These are phyloP conservation scores for Neospermospora avenae DNA, from an alignment of 2,329 filamentous ascomycete genomes.

Conservation along the genomic window DNA sequence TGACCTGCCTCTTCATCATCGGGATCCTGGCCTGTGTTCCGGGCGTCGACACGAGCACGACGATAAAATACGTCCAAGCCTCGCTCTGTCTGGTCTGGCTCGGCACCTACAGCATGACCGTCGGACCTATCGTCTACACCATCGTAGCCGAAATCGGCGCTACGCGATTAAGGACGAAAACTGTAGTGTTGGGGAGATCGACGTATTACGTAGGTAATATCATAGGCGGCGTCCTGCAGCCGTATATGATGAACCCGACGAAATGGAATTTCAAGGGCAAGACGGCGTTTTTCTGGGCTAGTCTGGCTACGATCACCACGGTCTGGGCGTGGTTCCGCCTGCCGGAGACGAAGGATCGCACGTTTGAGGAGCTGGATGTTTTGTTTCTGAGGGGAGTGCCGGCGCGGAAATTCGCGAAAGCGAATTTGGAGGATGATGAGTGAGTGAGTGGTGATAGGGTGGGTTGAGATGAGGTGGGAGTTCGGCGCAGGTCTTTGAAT, in stretches of 20 bases:
- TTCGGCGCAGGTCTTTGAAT: no score
- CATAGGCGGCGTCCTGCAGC: slow-evolving; percentile 32
- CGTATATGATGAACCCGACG: slow-evolving; percentile 44
- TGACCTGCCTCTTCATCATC: slow-evolving; percentile 45
- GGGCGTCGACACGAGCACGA: slow-evolving; percentile 8
- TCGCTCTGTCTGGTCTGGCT: slow-evolving; percentile 33
- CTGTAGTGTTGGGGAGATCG: slow-evolving; percentile 31
- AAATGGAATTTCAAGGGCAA: slow-evolving; percentile 38
- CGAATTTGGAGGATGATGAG: slow-evolving; percentile 4
- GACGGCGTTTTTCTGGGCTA: slow-evolving; percentile 42
- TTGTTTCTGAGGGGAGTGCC: slow-evolving; percentile 19
- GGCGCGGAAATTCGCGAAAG: slow-evolving; percentile 16
- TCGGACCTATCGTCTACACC: slow-evolving; percentile 38
- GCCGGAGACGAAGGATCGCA: slow-evolving; percentile 42
- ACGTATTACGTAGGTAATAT: slow-evolving; percentile 37
- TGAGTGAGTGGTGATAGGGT: not conserved
- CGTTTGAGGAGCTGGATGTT: slow-evolving; percentile 25
- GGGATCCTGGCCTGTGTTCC: slow-evolving; percentile 34
- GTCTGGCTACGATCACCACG: slow-evolving; percentile 36
- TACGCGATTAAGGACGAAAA: slow-evolving; percentile 36
- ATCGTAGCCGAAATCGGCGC: slow-evolving; percentile 37
- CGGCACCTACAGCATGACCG: slow-evolving; percentile 36
- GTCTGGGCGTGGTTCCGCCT: slow-evolving; percentile 51
- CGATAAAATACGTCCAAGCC: slow-evolving; percentile 21
- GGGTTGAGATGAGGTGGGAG: not conserved